Evolutionary conservation across 352 stramenopile genomes (phyloP).

Genomic region (Globisporangium polare): DNA sequence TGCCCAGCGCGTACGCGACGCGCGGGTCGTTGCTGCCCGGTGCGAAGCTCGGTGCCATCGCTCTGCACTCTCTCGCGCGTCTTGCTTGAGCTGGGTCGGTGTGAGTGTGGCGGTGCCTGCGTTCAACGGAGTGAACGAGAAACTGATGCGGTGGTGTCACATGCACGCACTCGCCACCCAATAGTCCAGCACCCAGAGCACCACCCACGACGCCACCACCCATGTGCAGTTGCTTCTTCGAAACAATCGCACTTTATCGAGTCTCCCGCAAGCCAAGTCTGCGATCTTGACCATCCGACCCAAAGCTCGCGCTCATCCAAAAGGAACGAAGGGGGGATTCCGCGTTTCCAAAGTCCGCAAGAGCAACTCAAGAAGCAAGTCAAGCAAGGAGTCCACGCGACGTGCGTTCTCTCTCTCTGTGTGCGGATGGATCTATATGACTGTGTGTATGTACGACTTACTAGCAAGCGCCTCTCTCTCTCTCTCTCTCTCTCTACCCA

Average conservation of each 20-base stretch:
- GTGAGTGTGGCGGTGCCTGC: neutral
- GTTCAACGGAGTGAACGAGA: too few relatives aligned
- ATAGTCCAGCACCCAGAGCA: too few relatives aligned
- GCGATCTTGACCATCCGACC: neutral
- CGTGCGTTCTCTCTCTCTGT: neutral
- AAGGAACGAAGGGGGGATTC: neutral
- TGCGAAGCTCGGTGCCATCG: conserved; percentile 14
- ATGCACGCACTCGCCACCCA: too few relatives aligned
- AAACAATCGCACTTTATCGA: too few relatives aligned
- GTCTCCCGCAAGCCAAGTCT: neutral
- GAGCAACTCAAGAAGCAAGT: neutral
- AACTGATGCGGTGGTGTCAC: too few relatives aligned
- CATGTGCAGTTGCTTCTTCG: too few relatives aligned
- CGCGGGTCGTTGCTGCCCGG: conserved; percentile 16
- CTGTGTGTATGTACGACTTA: neutral
- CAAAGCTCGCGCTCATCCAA: neutral
- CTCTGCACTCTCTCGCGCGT: neutral
- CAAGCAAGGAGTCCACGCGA: neutral
- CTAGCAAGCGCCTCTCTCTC: neutral
- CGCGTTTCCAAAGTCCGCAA: neutral
- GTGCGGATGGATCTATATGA: neutral
- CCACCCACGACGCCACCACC: too few relatives aligned
- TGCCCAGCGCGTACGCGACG: conserved; percentile 32
- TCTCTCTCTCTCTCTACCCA: neutral
- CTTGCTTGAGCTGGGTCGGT: neutral